Conservation (phyloP, 2,329 filamentous ascomycete genomes). For the Venturia aucupariae region DNA sequence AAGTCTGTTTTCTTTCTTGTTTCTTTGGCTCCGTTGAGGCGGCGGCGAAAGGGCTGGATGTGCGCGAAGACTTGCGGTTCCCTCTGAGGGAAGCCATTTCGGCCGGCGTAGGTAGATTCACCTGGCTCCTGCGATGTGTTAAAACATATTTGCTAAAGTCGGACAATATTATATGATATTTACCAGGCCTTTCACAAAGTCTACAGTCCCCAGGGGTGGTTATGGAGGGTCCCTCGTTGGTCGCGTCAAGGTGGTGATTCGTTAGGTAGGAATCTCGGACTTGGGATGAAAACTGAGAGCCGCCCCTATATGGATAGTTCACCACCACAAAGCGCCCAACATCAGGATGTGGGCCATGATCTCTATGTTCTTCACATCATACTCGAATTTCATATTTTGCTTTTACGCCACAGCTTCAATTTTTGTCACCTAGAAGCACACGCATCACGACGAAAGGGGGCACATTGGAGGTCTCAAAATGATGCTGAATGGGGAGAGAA, state of each 20-base stretch:
- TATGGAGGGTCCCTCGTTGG: background rate
- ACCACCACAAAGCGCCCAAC: background rate
- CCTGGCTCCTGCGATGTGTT: conserved; percentile 5
- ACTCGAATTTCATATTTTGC: background rate
- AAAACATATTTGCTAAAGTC: background rate
- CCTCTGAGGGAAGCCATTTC: conserved; percentile 28
- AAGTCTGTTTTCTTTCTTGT: conserved; percentile 27
- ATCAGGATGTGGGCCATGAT: background rate
- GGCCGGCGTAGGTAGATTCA: conserved; percentile 8
- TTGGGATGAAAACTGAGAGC: background rate
- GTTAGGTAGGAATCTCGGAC: background rate
- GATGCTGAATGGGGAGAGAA: background rate
- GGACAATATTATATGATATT: background rate
- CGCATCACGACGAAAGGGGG: background rate
- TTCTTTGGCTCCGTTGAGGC: conserved; percentile 21
- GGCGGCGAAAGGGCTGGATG: conserved; percentile 28
- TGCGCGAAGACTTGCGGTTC: conserved; percentile 25
- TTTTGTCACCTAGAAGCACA: background rate
- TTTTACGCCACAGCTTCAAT: background rate
- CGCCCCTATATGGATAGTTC: background rate
- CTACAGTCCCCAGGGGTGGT: background rate
- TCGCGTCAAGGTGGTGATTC: background rate
- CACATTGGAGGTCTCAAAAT: background rate
- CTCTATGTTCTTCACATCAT: background rate
- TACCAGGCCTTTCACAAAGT: conserved; percentile 15